phyloP scores from a whole-genome alignment of 2,329 filamentous ascomycete species.

The Microcyclosporella mali region DNA sequence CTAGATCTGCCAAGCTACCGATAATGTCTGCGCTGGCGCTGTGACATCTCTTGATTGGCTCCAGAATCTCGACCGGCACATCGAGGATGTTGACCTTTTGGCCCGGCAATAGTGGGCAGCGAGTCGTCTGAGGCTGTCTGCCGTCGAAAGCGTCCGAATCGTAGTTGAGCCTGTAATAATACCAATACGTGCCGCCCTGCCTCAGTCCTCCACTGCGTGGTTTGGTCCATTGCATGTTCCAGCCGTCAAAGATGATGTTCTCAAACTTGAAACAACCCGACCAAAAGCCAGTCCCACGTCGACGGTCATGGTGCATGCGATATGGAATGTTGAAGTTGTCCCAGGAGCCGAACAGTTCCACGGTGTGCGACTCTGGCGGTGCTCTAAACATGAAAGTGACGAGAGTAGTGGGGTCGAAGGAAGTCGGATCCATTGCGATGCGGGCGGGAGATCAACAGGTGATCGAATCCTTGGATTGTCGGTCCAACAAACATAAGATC shows the following conservation, averaged over 20 bases:
- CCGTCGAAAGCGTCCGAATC: constrained; percentile 71
- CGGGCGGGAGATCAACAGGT: too few relatives aligned
- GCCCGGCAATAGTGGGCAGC: constrained; percentile 80
- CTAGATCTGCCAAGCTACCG: constrained; percentile 16
- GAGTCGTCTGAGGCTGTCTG: constrained; percentile 64
- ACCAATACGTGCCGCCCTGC: constrained; percentile 93
- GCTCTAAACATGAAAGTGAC: constrained; percentile 34
- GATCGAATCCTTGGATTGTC: too few relatives aligned
- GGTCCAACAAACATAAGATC: too few relatives aligned
- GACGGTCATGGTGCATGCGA: constrained; percentile 71
- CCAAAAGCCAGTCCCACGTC: constrained; percentile 72
- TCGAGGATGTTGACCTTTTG: constrained; percentile 80
- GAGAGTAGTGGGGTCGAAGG: constrained; percentile 32
- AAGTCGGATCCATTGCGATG: background rate
- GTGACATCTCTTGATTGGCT: constrained; percentile 21
- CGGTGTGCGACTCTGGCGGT: constrained; percentile 55
- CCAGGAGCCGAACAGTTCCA: constrained; percentile 86
- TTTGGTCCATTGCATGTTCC: constrained; percentile 44
- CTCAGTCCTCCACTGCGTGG: constrained; percentile 73
- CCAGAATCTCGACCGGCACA: constrained; percentile 60
- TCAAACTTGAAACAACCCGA: constrained; percentile 78
- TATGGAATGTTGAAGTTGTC: constrained; percentile 82
- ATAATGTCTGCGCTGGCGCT: constrained; percentile 28
- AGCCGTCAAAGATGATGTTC: constrained; percentile 76
- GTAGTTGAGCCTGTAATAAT: constrained; percentile 86